Conservation (phyloP, 352 stramenopile genomes). For the Phytopythium vexans region DNA sequence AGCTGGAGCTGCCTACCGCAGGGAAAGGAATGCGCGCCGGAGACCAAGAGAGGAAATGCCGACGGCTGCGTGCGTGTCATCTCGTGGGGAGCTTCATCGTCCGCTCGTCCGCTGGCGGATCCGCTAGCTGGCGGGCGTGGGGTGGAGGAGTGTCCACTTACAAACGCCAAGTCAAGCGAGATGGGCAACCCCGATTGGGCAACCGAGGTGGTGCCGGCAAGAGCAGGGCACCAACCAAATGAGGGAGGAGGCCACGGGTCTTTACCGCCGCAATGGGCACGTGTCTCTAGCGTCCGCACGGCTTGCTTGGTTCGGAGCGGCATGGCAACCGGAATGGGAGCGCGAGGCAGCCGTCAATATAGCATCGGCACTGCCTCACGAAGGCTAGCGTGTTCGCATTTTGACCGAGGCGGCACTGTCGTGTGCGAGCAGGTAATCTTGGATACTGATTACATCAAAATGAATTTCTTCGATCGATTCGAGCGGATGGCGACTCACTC, state of each 20-base stretch:
- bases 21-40: constrained; percentile 9
- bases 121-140: constrained; percentile 4
- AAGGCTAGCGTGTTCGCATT: no score
- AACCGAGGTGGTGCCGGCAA: constrained; percentile 3
- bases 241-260: not conserved
- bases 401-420: no score
- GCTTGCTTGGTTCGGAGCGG: not conserved
- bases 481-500: no score
- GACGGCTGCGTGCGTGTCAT: constrained; percentile 9
- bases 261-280: constrained; percentile 7
- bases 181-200: constrained; percentile 6
- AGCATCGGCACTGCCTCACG: no score
- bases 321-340: no score
- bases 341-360: no score
- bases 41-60: constrained; percentile 17
- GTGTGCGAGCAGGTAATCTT: no score
- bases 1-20: constrained; percentile 1
- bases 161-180: constrained; percentile 22
- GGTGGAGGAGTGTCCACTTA: constrained; percentile 23
- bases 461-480: no score
- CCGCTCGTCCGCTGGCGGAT: constrained; percentile 2
- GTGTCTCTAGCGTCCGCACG: constrained; percentile 6
- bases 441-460: no score
- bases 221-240: constrained; percentile 1
- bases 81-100: not conserved